Base-by-base conservation (phyloP, 2,329 filamentous ascomycete genomes). In the Zarea fungicola region DNA sequence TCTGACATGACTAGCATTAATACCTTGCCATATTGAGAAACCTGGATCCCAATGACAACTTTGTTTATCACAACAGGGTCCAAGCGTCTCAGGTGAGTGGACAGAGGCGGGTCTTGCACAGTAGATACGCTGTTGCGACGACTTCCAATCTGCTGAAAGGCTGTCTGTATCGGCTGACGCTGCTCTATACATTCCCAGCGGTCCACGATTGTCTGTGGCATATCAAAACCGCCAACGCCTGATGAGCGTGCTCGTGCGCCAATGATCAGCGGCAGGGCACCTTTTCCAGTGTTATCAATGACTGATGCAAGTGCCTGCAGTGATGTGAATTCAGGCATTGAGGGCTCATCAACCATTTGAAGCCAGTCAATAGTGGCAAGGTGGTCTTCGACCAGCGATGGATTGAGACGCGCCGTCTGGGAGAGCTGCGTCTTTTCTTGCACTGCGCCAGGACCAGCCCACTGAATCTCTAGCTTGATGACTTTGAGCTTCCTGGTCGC, bases 131-230 rank as follows among this genome's bases (percentile, higher is more conserved):
- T 80, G 59, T 80, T 81, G 59, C 81, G 81, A 56, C 85, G 80
- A 36, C 64, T 64, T 7, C 82, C 80, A 22, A 93, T 74, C 57
- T 91, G 85, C 55, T 89, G 85, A 62, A 95, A 92, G 11, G 85
- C 85, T 2, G 84, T 70, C 61, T 93, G 87, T 7, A 95, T 69
- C 9, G 70, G 74, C 54, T 85, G 81, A n/a, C 77, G 68, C 41
- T 80, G 75, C 26, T 87, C 81, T 9, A 92, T 64, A 13, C 95
- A 70, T 56, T 93, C 85, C 92, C 92, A 97, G 53, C 86, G 80
- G 54, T 89, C 84, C 53, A 97, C 75, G 34, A 91, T 78, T 56
- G 84, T 95, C 56, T 86, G 81, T 0, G 80, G 72, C 26, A 83
- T 80, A 55, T 84, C 81, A 35, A 78, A 83, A 25, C 83, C 55